These are phyloP conservation scores for Colletotrichum sp. DNA, from an alignment of 2,329 filamentous ascomycete species.

Conservation along the genomic window DNA sequence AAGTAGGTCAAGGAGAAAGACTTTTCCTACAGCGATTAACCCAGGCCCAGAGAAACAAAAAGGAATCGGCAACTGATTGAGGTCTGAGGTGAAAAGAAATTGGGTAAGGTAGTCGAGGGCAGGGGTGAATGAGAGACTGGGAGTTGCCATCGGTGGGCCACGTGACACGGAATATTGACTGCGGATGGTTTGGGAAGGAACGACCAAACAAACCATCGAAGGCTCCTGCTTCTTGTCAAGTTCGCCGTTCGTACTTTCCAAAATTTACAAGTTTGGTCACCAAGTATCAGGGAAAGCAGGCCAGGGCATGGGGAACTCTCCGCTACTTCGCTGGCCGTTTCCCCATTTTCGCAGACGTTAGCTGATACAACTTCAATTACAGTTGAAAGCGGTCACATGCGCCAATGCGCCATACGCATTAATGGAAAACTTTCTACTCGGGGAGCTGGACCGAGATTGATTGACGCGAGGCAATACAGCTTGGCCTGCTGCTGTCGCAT, in stretches of 20 bases:
- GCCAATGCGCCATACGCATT: not conserved
- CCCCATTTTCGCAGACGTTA: not conserved
- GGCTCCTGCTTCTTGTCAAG: not conserved
- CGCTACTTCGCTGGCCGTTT: accelerated
- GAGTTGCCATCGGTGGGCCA: no score
- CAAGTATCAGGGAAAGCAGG: not conserved
- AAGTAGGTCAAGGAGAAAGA: no score
- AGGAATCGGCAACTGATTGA: no score
- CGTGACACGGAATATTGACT: no score
- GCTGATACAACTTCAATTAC: not conserved
- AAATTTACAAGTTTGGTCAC: not conserved
- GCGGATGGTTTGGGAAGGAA: not conserved
- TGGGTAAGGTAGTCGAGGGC: no score
- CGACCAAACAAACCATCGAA: not conserved
- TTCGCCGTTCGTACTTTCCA: not conserved
- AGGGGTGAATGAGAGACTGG: no score
- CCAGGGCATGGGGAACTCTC: not conserved
- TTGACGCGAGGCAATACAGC: not conserved
- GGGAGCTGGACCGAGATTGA: accelerated
- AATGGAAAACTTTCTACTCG: accelerated
- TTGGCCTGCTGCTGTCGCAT: accelerated
- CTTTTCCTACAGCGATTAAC: no score
- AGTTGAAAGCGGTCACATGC: no score
- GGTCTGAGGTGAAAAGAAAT: no score
- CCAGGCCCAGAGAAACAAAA: no score